Evolutionary conservation across 371 early-diverging fungal genomes (phyloP).

Genomic region (Choanephora cucurbitarum): DNA sequence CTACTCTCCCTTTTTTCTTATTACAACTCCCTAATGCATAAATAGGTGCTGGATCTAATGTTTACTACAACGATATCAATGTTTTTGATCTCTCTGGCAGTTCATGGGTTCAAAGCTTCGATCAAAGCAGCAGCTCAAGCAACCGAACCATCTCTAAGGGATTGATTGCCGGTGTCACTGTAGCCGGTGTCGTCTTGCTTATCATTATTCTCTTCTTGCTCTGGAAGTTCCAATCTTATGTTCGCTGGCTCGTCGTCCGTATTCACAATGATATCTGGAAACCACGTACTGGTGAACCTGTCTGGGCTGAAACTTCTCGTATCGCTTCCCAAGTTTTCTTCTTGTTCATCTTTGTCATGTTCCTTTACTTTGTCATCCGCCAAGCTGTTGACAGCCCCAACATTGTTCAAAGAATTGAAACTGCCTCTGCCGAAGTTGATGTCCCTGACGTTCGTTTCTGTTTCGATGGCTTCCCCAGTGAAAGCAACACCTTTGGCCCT

Average conservation of each 20-base stretch:
- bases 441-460: slow-evolving; percentile 54
- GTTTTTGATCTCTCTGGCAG: slow-evolving; percentile 24
- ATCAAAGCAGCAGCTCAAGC: slow-evolving; percentile 1
- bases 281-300: slow-evolving; percentile 46
- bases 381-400: slow-evolving; percentile 49
- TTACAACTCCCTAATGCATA: background rate
- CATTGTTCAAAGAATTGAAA: slow-evolving; percentile 43
- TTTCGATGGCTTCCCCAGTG: slow-evolving; percentile 42
- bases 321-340: slow-evolving; percentile 43
- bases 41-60: slow-evolving; percentile 34
- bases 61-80: slow-evolving; percentile 49
- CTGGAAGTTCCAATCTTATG: slow-evolving; percentile 47
- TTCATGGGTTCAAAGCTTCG: slow-evolving; percentile 41
- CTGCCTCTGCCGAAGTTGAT: slow-evolving; percentile 32
- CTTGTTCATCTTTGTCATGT: slow-evolving; percentile 41
- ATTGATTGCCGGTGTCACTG: slow-evolving; percentile 46
- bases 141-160: slow-evolving; percentile 32
- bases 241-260: slow-evolving; percentile 35
- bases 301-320: slow-evolving; percentile 53
- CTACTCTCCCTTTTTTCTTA: background rate
- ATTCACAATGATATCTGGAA: slow-evolving; percentile 51
- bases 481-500: slow-evolving; percentile 15
- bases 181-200: slow-evolving; percentile 35
- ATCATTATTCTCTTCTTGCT: slow-evolving; percentile 39
- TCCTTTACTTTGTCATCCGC: slow-evolving; percentile 44